phyloP scores from a whole-genome alignment of 345 rosid species.

The Populus nigra region DNA sequence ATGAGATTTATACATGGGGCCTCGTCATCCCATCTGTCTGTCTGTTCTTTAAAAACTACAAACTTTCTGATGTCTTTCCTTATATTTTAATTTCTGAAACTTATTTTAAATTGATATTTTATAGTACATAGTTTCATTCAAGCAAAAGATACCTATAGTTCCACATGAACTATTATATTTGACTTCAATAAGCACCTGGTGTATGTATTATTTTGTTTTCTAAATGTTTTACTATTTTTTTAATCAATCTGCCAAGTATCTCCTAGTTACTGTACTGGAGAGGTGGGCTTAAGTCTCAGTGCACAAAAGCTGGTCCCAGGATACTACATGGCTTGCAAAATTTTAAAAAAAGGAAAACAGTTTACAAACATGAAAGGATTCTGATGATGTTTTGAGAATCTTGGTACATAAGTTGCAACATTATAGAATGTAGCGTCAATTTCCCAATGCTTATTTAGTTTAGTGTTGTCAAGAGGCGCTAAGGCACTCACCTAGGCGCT shows the following conservation, averaged over 20 bases:
- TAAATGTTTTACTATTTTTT: too few relatives aligned
- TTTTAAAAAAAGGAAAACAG: too few relatives aligned
- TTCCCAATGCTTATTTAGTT: background rate
- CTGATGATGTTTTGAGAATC: background rate
- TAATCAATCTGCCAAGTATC: too few relatives aligned
- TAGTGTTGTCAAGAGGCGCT: too few relatives aligned
- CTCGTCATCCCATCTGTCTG: background rate
- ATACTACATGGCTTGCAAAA: too few relatives aligned
- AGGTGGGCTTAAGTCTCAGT: too few relatives aligned
- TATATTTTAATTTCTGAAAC: background rate
- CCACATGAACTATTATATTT: background rate
- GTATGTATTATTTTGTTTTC: too few relatives aligned
- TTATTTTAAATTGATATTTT: background rate
- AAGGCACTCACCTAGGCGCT: too few relatives aligned
- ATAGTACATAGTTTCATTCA: background rate
- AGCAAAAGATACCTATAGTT: background rate
- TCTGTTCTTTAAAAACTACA: background rate
- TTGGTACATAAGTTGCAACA: background rate
- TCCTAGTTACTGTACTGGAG: too few relatives aligned
- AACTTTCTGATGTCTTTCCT: background rate
- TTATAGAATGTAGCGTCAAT: background rate
- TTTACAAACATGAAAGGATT: background rate
- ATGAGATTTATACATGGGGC: background rate
- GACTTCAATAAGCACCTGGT: too few relatives aligned
- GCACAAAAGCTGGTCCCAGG: too few relatives aligned